A percentile compares a stretch with the other conserved stretches of the same genome.
Evolutionary conservation across 768 basidiomycete species (phyloP).

Genomic region (Cubamyces lactineus): DNA sequence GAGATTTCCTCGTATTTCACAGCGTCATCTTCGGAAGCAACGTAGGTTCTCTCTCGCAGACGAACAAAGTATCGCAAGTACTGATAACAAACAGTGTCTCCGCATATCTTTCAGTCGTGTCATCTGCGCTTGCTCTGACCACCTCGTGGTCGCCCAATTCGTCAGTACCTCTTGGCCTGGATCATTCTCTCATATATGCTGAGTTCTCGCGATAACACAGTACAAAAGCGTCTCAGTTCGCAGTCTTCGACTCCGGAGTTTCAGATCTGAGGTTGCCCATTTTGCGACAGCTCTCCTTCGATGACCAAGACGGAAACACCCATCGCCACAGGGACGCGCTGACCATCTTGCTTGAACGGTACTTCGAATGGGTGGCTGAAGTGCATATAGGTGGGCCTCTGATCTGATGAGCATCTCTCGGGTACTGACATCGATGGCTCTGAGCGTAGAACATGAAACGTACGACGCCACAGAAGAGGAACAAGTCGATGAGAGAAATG

Average conservation of each 20-base stretch:
- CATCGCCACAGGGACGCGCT: constrained; percentile 34
- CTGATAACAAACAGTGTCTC: constrained; percentile 42
- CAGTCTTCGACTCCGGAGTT: constrained; percentile 64
- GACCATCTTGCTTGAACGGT: constrained; percentile 50
- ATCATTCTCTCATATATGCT: background rate
- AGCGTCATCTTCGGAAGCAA: constrained; percentile 18
- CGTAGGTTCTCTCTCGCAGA: constrained; percentile 25
- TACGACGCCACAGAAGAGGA: background rate
- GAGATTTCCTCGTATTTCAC: constrained; percentile 64
- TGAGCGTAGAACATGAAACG: background rate
- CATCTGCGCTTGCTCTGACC: constrained; percentile 48
- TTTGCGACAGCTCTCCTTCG: constrained; percentile 24
- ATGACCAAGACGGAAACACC: constrained; percentile 21
- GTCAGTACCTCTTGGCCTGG: constrained; percentile 22
- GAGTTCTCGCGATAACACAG: constrained; percentile 15
- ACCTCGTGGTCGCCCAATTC: constrained; percentile 39
- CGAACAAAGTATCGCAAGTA: constrained; percentile 22
- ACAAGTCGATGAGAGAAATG: background rate
- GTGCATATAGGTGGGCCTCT: constrained; percentile 46
- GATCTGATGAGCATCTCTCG: background rate
- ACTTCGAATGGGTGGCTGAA: constrained; percentile 55
- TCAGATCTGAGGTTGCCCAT: constrained; percentile 30
- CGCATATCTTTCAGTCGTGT: constrained; percentile 55
- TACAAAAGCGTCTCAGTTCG: constrained; percentile 40
- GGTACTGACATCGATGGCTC: background rate